These are phyloP conservation scores for Teunomyces aglyptinius DNA, from an alignment of 805 yeast species.

Conservation along the genomic window DNA sequence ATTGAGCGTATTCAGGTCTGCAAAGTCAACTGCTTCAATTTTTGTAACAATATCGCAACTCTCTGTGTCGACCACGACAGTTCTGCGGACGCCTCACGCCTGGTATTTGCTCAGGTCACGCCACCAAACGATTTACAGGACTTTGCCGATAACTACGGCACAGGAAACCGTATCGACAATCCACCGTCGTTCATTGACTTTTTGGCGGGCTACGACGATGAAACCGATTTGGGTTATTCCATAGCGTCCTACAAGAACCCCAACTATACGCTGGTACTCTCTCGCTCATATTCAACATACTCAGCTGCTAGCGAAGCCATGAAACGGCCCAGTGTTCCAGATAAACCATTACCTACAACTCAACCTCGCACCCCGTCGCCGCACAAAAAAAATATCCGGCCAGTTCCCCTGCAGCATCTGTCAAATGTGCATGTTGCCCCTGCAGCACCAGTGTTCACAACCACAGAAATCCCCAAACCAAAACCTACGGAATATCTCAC, in stretches of 20 bases:
- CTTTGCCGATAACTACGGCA: conserved; percentile 55
- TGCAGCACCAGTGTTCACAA: background rate
- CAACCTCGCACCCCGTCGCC: conserved; percentile 11
- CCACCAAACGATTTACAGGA: conserved; percentile 55
- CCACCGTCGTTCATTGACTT: conserved; percentile 67
- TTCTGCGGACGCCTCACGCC: conserved; percentile 68
- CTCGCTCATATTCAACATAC: conserved; percentile 28
- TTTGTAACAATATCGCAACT: conserved; percentile 69
- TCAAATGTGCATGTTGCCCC: background rate
- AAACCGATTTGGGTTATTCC: conserved; percentile 11
- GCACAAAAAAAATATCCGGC: conserved; percentile 10
- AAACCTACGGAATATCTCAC: conserved; percentile 1
- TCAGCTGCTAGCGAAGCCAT: conserved; percentile 16
- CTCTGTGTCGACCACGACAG: conserved; percentile 78
- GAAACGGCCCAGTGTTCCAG: conserved; percentile 6
- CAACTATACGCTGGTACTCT: conserved; percentile 27
- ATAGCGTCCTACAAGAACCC: conserved; percentile 34
- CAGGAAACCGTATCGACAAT: conserved; percentile 60
- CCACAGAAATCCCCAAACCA: background rate
- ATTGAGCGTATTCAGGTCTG: conserved; percentile 68
- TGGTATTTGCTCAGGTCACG: conserved; percentile 65
- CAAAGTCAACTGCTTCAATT: conserved; percentile 74
- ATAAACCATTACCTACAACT: too few relatives aligned
- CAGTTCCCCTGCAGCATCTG: background rate
- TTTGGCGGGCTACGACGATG: conserved; percentile 32